Conservation (phyloP, 495 filamentous ascomycete genomes). For the Neurospora terricola region DNA sequence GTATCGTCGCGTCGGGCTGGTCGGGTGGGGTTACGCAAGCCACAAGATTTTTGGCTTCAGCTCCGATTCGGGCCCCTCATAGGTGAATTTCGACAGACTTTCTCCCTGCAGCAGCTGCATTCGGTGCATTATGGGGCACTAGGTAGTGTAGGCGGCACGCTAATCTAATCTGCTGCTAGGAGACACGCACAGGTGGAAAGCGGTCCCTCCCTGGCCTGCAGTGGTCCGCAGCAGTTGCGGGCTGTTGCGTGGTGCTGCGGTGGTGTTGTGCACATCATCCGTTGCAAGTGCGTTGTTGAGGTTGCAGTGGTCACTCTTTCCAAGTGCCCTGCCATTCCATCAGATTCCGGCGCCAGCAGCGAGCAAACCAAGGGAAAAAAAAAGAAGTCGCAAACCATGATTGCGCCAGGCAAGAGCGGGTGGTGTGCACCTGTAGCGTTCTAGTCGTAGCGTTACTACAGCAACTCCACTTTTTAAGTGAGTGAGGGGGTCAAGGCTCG, state of each 20-base stretch:
- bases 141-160: not conserved
- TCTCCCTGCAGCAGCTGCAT: not conserved
- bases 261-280: not conserved
- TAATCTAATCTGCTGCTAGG: not conserved
- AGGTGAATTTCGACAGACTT: not conserved
- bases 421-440: not conserved
- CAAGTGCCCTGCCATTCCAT: not conserved
- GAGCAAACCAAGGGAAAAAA: not conserved
- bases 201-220: not conserved
- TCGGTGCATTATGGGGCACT: not conserved
- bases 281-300: not conserved
- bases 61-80: not conserved
- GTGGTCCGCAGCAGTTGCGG: not conserved
- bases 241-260: not conserved
- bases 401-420: not conserved
- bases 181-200: not conserved
- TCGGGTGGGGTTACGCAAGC: not conserved
- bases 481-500: not conserved
- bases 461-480: not conserved
- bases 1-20: not conserved
- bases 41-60: not conserved
- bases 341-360: not conserved
- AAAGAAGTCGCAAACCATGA: not conserved
- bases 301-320: not conserved
- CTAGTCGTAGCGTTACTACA: not conserved